Conservation (phyloP, 2,329 filamentous ascomycete genomes). For the Xylaria sp. region DNA sequence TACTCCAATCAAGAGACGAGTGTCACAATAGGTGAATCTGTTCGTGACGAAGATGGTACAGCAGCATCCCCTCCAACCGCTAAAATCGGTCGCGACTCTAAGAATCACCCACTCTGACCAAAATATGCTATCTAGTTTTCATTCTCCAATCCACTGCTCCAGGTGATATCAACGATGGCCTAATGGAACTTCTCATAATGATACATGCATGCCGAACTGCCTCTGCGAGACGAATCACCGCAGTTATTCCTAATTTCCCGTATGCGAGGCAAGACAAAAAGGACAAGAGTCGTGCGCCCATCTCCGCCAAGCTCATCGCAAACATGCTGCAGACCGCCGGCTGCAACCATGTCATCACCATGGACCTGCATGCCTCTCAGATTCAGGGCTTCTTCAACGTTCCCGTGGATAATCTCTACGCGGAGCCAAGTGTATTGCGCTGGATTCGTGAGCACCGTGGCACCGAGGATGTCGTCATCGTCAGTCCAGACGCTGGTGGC, state of each 20-base stretch:
- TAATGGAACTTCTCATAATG: slow-evolving; percentile 99
- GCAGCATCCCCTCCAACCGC: slow-evolving; percentile 11
- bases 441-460: slow-evolving; percentile 91
- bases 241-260: slow-evolving; percentile 94
- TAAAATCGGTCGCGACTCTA: slow-evolving; percentile 52
- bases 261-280: slow-evolving; percentile 99
- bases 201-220: slow-evolving; percentile 85
- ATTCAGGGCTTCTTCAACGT: slow-evolving; percentile 96
- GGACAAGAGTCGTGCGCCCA: slow-evolving; percentile 91
- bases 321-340: slow-evolving; percentile 98
- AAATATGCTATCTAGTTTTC: slow-evolving; percentile 68
- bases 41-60: slow-evolving; percentile 88
- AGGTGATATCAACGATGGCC: slow-evolving; percentile 95
- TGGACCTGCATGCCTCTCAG: slow-evolving; percentile 94
- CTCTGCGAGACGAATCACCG: slow-evolving; percentile 87
- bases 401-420: slow-evolving; percentile 82
- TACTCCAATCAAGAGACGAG: slow-evolving; percentile 90
- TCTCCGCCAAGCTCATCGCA: slow-evolving; percentile 92
- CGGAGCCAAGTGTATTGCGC: slow-evolving; percentile 88
- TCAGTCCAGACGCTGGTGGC: slow-evolving; percentile 93
- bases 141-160: slow-evolving; percentile 95
- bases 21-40: slow-evolving; percentile 94
- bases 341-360: slow-evolving; percentile 92
- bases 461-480: slow-evolving; percentile 87
- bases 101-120: slow-evolving; percentile 67